Evolutionary conservation across 768 basidiomycete genomes (phyloP), one percentile per base, ranked within the genome.

Genomic region (Auriculariales sp.): DNA sequence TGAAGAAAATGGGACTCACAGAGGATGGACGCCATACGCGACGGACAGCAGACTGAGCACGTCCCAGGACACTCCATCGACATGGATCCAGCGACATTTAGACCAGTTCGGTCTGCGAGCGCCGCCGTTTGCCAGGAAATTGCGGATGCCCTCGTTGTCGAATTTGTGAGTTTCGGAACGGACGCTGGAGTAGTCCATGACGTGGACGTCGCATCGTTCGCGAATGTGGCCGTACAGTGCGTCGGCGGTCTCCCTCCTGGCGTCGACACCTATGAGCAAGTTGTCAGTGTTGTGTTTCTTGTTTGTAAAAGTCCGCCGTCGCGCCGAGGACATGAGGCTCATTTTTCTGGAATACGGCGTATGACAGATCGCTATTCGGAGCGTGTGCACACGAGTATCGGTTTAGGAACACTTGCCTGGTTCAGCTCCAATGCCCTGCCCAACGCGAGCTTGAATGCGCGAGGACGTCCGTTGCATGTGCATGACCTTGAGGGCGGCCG

Each of bases 81-180:
- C 71, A 54, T 81, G 81, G 49, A 84, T 83, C 82, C 81, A 86
- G 47, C 83, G 65, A 14, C 81, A 82, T 58, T 75, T 80, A 24
- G 73, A 73, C 79, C 79, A 82, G 3, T 72, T 62, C 53, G 78
- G 75, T 49, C 69, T 67, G 49, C 63, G 61, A 5, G 73, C 72
- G 4, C 53, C 60, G 14, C 60, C 57, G 51, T 73, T 66, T 14
- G 66, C 56, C 63, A 85, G 67, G 50, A 79, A 62, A 6, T 70
- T 61, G 19, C 81, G 62, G 60, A 85, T 81, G 55, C 76, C 75
- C 28, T 56, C 59, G 55, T 84, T 83, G 48, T 69, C 71, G 75
- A 82, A 77, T 49, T 66, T 67, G 24, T 71, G 71, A 49, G 70
- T 68, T 46, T 68, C 75, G 54, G 68, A 71, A 42, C 77, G 67